phyloP scores from a whole-genome alignment of 331 rosid species.

The Phaseolus coccineus region DNA sequence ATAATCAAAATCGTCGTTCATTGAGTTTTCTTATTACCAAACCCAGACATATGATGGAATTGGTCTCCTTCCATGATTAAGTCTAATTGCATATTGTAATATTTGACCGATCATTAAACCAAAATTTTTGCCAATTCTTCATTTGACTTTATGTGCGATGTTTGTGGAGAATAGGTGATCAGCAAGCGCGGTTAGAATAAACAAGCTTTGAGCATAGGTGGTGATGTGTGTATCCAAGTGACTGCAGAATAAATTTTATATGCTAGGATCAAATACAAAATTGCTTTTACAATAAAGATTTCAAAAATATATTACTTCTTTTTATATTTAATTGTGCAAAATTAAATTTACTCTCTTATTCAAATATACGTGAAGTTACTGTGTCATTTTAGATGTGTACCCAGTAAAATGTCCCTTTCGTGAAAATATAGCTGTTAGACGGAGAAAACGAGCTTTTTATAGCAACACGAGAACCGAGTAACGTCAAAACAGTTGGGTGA shows the following conservation, averaged over 20 bases:
- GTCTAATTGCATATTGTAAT: too few relatives aligned
- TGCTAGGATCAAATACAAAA: not conserved
- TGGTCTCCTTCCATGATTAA: too few relatives aligned
- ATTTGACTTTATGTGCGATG: not conserved
- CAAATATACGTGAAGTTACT: not conserved
- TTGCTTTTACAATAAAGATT: not conserved
- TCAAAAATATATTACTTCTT: not conserved
- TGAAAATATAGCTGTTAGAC: not conserved
- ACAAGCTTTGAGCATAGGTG: not conserved
- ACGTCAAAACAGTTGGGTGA: not conserved
- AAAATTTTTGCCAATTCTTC: not conserved
- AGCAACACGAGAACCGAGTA: not conserved
- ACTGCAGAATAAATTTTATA: not conserved
- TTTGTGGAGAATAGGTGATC: not conserved
- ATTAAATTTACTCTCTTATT: not conserved
- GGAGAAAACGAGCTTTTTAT: not conserved
- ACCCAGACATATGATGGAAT: not conserved
- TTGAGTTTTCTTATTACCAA: not conserved
- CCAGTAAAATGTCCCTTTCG: not conserved
- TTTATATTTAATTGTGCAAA: not conserved
- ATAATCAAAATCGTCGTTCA: not conserved
- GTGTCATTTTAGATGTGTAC: not conserved
- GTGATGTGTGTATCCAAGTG: too few relatives aligned
- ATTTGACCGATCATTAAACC: not conserved
- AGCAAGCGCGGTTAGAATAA: not conserved